Evolutionary conservation across 2,329 filamentous ascomycete genomes (phyloP).

Genomic region (Beauveria varroae): DNA sequence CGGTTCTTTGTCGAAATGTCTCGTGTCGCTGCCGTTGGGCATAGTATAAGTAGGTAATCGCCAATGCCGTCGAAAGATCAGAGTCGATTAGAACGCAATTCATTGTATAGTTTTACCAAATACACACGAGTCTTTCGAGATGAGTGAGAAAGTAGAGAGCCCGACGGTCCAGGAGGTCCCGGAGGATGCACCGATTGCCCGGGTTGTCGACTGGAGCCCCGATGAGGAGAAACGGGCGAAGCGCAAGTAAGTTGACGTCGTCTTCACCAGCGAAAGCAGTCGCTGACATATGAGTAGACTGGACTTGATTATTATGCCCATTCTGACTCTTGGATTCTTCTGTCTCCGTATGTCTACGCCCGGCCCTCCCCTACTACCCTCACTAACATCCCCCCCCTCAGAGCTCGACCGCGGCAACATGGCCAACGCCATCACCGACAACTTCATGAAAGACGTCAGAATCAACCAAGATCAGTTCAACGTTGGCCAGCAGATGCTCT

Average conservation of each 20-base stretch:
- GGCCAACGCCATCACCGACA: slow-evolving; percentile 39
- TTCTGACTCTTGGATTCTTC: slow-evolving; percentile 35
- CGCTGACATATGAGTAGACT: slow-evolving; percentile 19
- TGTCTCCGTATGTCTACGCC: slow-evolving; percentile 30
- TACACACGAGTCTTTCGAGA: neutral
- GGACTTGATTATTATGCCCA: slow-evolving; percentile 34
- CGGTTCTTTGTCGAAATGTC: too few species aligned
- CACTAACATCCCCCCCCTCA: neutral
- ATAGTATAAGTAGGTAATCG: neutral
- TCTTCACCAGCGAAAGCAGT: neutral
- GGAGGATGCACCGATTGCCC: slow-evolving; percentile 13
- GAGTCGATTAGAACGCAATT: too few species aligned
- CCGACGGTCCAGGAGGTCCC: neutral
- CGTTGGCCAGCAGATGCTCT: slow-evolving; percentile 42
- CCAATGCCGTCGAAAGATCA: neutral
- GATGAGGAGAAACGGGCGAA: slow-evolving; percentile 23
- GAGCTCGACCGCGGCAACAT: slow-evolving; percentile 29
- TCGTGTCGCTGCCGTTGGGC: too few species aligned
- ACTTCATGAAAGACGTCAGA: slow-evolving; percentile 41
- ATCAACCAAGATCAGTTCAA: slow-evolving; percentile 46
- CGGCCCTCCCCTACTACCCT: neutral
- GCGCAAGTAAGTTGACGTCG: slow-evolving; percentile 18
- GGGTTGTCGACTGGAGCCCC: slow-evolving; percentile 19
- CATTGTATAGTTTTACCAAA: neutral
- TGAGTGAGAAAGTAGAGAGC: neutral